phyloP scores from a whole-genome alignment of 345 rosid genomes.

The Salix udensis region DNA sequence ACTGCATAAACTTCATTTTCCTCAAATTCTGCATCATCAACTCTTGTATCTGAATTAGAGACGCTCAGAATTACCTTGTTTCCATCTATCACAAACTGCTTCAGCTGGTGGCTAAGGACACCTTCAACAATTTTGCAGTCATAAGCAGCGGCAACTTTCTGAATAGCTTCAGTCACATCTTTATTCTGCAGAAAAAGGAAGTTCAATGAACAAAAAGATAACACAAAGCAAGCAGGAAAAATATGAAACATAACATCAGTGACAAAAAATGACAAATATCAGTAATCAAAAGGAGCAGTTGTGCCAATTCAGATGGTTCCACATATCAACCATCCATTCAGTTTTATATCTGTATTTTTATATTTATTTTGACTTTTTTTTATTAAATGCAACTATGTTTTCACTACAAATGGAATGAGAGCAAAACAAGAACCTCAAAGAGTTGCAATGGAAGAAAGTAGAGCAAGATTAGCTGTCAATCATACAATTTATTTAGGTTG shows the following conservation, averaged over 20 bases:
- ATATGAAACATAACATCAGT: neutral
- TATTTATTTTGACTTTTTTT: too few species aligned
- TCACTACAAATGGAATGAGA: too few species aligned
- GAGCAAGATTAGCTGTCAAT: too few species aligned
- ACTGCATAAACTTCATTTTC: constrained; percentile 93
- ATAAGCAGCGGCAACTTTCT: constrained; percentile 92
- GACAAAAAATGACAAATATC: neutral
- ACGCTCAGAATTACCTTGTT: constrained; percentile 71
- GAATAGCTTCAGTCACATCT: constrained; percentile 92
- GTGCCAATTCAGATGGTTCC: neutral
- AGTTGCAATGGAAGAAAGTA: too few species aligned
- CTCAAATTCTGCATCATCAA: constrained; percentile 90
- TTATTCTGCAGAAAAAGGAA: constrained; percentile 55
- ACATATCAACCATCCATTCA: neutral
- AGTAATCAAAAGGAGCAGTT: neutral
- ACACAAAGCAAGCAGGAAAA: neutral
- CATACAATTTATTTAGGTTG: too few species aligned
- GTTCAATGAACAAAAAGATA: neutral
- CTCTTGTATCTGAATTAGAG: constrained; percentile 76
- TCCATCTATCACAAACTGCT: constrained; percentile 84
- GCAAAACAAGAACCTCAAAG: too few species aligned
- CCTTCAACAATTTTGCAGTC: constrained; percentile 99
- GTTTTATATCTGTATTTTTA: neutral
- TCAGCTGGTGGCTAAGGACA: constrained; percentile 91
- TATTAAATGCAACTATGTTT: too few species aligned